Evolutionary conservation across 495 filamentous ascomycete species (phyloP).

Genomic region (Tuber umbilicatum): DNA sequence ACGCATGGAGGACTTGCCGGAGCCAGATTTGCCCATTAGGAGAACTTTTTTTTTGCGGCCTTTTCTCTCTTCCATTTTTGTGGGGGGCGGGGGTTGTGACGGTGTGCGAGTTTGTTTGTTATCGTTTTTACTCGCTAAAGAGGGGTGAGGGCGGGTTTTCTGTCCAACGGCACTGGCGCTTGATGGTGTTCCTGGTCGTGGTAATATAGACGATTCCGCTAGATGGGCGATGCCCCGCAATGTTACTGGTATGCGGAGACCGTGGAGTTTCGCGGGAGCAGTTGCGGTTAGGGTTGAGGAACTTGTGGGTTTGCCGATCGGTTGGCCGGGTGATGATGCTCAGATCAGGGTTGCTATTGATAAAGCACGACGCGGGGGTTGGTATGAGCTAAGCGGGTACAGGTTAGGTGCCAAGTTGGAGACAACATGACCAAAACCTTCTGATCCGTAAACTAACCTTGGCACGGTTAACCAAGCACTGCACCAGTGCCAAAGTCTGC

Average conservation of each 20-base stretch:
- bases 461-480: no score
- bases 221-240: background rate
- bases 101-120: background rate
- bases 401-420: background rate
- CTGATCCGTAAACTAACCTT: no score
- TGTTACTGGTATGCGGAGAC: background rate
- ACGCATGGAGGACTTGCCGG: constrained; percentile 99
- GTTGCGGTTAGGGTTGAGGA: background rate
- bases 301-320: background rate
- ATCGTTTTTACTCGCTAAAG: background rate
- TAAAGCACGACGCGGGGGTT: background rate
- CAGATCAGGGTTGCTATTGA: background rate
- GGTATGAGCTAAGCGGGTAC: background rate
- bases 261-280: background rate
- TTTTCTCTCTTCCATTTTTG: constrained; percentile 42
- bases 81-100: background rate
- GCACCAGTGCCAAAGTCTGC: background rate
- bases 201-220: background rate
- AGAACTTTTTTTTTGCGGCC: constrained; percentile 44
- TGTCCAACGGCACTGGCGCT: background rate
- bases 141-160: background rate
- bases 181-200: background rate
- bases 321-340: background rate
- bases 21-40: constrained; percentile 74
- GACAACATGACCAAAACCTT: background rate